Conservation (phyloP, 106 monocot genomes). For the Narthecium ossifragum region DNA sequence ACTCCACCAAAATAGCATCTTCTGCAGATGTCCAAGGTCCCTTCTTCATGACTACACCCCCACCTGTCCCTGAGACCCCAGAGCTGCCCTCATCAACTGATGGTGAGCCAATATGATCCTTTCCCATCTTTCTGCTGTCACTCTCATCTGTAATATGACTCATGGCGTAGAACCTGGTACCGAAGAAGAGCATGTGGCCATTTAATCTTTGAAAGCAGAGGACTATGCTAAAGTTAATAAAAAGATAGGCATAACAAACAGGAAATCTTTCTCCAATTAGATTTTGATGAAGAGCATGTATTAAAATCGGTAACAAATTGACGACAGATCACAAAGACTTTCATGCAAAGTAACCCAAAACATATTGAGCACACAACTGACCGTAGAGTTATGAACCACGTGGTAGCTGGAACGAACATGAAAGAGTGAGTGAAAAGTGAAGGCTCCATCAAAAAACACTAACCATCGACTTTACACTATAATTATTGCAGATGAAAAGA, state of each 20-base stretch:
- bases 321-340: too few species aligned
- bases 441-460: too few species aligned
- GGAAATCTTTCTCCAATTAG: neutral
- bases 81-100: conserved; percentile 26
- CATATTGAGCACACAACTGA: too few species aligned
- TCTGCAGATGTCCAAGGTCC: conserved; percentile 82
- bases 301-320: neutral
- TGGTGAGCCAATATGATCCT: conserved; percentile 22
- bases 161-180: conserved; percentile 17
- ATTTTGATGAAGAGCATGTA: neutral
- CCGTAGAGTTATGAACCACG: too few species aligned
- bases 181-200: neutral
- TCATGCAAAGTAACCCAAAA: too few species aligned
- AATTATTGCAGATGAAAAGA: too few species aligned
- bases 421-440: too few species aligned
- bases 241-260: neutral
- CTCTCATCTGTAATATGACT: conserved; percentile 9
- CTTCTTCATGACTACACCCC: conserved; percentile 36
- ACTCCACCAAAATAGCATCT: conserved; percentile 57
- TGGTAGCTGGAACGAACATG: too few species aligned
- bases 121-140: conserved; percentile 5
- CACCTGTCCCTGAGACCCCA: conserved; percentile 20
- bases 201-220: neutral
- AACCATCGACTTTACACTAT: too few species aligned
- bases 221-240: neutral